These are phyloP conservation scores for Magnaporthales sp. DNA, from an alignment of 2,329 filamentous ascomycete species.

Conservation along the genomic window DNA sequence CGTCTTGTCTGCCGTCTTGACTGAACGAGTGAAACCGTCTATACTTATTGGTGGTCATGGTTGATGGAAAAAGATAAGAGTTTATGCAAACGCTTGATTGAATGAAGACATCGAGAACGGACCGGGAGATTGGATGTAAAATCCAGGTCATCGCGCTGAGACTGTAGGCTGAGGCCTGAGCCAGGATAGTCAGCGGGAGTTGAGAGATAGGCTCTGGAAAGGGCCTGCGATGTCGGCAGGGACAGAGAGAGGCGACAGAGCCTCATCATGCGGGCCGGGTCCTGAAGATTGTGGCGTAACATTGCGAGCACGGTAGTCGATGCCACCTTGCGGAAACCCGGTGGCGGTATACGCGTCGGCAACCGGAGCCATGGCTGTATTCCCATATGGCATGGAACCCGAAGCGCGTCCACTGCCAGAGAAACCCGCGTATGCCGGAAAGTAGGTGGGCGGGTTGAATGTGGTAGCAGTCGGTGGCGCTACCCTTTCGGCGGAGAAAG, in stretches of 20 bases:
- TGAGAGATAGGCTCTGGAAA: conserved; percentile 67
- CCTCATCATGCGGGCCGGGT: conserved; percentile 25
- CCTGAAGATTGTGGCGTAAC: conserved; percentile 28
- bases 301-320: conserved; percentile 40
- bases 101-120: not conserved
- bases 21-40: not conserved
- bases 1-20: conserved; percentile 1
- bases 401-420: conserved; percentile 27
- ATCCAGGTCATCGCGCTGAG: conserved; percentile 11
- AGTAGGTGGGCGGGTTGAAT: conserved; percentile 29
- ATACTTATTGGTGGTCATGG: not conserved
- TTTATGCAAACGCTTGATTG: not conserved
- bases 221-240: conserved; percentile 52
- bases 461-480: conserved; percentile 27
- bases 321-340: conserved; percentile 27
- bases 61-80: not conserved
- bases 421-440: conserved; percentile 36
- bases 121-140: not conserved
- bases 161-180: not conserved
- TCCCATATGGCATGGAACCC: conserved; percentile 25
- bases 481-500: conserved; percentile 28
- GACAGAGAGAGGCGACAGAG: conserved; percentile 29
- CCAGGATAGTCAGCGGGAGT: conserved; percentile 38
- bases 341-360: conserved; percentile 32
- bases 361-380: conserved; percentile 25